phyloP scores from a whole-genome alignment of 345 rosid genomes.

The Limnanthes douglasii region DNA sequence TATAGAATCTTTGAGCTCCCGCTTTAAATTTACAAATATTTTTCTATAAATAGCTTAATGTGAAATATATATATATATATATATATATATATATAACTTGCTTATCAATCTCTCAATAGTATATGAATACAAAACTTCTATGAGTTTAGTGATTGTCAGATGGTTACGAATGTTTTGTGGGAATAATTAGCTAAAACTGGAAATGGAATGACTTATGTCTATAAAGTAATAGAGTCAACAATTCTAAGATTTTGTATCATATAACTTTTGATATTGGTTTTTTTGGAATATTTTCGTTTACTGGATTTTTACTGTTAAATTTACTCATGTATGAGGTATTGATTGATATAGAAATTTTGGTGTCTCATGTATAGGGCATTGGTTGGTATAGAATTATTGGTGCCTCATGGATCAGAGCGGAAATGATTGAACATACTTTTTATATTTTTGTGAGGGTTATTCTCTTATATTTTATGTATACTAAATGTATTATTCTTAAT shows the following conservation, averaged over 20 bases:
- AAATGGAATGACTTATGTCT: conserved; percentile 94
- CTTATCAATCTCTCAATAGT: too few species aligned
- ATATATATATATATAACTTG: too few species aligned
- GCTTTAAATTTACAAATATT: too few species aligned
- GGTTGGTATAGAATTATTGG: too few species aligned
- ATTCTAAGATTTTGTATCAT: conserved; percentile 2
- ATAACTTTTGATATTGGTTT: conserved; percentile 3
- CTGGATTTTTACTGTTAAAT: conserved; percentile 2
- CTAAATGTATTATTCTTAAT: neutral
- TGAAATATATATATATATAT: too few species aligned
- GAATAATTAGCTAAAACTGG: conserved; percentile 77
- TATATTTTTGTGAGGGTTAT: conserved; percentile 72
- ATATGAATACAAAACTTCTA: too few species aligned
- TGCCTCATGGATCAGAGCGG: conserved; percentile 99
- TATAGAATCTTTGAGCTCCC: too few species aligned
- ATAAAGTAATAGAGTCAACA: conserved; percentile 42
- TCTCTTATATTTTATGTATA: conserved; percentile 4
- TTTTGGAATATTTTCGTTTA: conserved; percentile 1
- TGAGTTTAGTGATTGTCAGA: conserved; percentile 94
- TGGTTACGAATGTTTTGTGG: conserved; percentile 94
- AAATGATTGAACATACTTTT: conserved; percentile 86
- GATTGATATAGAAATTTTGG: conserved; percentile 81
- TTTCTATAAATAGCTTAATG: too few species aligned
- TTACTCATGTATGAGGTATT: conserved; percentile 39
- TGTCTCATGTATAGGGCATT: too few species aligned